These are phyloP conservation scores for Penicillium odoratum DNA, from an alignment of 495 filamentous ascomycete species.

Conservation along the genomic window DNA sequence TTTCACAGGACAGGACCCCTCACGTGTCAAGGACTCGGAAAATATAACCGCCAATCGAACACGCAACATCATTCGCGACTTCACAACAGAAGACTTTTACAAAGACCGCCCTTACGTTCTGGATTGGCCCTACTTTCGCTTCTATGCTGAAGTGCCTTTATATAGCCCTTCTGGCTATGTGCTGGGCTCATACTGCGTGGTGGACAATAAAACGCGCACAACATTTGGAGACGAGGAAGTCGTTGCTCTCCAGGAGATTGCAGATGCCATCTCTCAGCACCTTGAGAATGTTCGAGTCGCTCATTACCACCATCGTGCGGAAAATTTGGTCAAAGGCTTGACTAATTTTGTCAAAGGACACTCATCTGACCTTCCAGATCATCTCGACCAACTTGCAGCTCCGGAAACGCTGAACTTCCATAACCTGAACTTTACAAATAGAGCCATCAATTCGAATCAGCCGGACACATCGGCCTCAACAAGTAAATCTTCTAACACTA, in stretches of 20 bases:
- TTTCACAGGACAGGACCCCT: constrained; percentile 28
- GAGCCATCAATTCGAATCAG: not conserved
- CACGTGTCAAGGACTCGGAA: constrained; percentile 23
- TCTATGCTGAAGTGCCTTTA: constrained; percentile 66
- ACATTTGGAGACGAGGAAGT: constrained; percentile 32
- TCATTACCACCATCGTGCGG: constrained; percentile 29
- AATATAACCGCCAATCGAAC: constrained; percentile 32
- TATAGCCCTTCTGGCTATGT: constrained; percentile 57
- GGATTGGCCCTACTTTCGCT: constrained; percentile 46
- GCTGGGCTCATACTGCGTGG: constrained; percentile 62
- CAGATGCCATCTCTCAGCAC: constrained; percentile 33
- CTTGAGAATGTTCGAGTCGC: constrained; percentile 35
- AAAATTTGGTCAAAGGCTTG: constrained; percentile 32
- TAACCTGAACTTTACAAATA: not conserved
- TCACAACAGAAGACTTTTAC: constrained; percentile 50
- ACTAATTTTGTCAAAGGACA: constrained; percentile 34
- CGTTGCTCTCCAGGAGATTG: constrained; percentile 30
- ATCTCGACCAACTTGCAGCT: constrained; percentile 5
- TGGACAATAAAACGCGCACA: constrained; percentile 53
- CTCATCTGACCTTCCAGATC: constrained; percentile 22
- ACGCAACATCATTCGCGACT: constrained; percentile 51
- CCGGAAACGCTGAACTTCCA: not conserved
- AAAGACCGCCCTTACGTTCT: constrained; percentile 41
- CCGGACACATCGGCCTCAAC: not conserved
- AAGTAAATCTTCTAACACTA: not conserved